Base-by-base conservation (phyloP, 495 filamentous ascomycete species). In the Xylaria curta region DNA sequence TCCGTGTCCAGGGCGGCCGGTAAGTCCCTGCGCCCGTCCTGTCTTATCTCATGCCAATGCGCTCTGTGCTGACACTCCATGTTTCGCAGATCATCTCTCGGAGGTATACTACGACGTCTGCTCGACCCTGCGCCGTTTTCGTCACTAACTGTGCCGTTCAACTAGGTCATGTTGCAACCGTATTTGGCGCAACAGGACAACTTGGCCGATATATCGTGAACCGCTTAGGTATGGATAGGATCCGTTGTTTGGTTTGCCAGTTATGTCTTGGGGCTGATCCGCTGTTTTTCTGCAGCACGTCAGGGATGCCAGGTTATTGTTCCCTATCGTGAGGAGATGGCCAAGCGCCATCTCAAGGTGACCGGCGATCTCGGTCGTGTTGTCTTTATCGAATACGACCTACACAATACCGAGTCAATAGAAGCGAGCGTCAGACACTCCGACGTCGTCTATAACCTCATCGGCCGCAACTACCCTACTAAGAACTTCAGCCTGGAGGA, bases 141-240 rank as follows among this genome's bases (percentile, higher is more conserved):
- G 68, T 83, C 72, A 42, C 73, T 82, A 62, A 79, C 79, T 4
- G 58, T 64, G 68, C 51, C 64, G 74, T 85, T 36, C 40, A 4
- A 47, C 58, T 46, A 94, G 95, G 94, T 66, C 94, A 98, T 82
- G 98, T 94, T 71, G 95, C 92, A 44, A 99, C 96, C 53, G 94
- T 99, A 77, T 99, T 99, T 82, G 96, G 96, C 82, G 97, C 97
- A 73, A 97, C 95, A 53, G 96, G 96, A 73, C 94, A 97, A 81
- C 87, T 99, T 49, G 96, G 96, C 77, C 91, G 96, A 76, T 99
- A 99, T 82, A 97, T 99, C 82, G 96, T 98, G 77, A 97, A 97
- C 83, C 89, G 92, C 77, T 90, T 99, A 78, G 96, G 96, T 97
- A 88, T 74, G 87, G 64, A 71, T 24, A 53, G 33, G 46, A 36